Evolutionary conservation across 768 basidiomycete species (phyloP).

Genomic region (Kwoniella europaea): DNA sequence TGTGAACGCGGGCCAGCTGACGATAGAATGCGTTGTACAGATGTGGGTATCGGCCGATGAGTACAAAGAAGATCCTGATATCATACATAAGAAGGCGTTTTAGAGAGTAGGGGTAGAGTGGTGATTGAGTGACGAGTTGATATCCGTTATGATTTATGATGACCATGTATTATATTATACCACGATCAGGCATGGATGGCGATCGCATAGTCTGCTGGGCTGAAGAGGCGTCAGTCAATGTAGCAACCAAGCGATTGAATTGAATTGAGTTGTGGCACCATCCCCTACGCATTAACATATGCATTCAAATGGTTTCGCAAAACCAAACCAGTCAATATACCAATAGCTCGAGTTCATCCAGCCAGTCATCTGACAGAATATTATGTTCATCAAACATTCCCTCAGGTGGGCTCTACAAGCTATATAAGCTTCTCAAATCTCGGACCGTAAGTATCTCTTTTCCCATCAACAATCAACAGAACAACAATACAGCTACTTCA

Average conservation of each 20-base stretch:
- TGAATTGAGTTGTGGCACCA: neutral
- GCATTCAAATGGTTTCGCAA: neutral
- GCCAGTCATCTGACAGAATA: too few species aligned
- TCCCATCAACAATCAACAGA: neutral
- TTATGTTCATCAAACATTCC: too few species aligned
- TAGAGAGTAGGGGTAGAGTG: constrained; percentile 17
- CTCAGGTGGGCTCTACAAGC: neutral
- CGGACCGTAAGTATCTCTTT: neutral
- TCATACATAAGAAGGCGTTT: constrained; percentile 89
- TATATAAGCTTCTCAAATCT: neutral
- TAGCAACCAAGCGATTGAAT: neutral
- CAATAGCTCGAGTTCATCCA: neutral
- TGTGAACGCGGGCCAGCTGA: constrained; percentile 25
- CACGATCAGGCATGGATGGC: neutral
- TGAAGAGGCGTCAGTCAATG: too few species aligned
- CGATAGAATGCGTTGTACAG: constrained; percentile 59
- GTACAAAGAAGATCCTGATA: constrained; percentile 98
- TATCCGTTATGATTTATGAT: constrained; percentile 12
- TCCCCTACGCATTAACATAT: too few species aligned
- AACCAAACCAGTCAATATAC: neutral
- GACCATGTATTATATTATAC: constrained; percentile 16
- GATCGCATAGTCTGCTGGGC: too few species aligned
- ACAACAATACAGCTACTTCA: neutral
- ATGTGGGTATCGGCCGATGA: constrained; percentile 99
- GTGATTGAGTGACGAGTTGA: neutral